A percentile compares a stretch with the other conserved stretches of the same genome.
These are phyloP conservation scores for Saccharomycopsis sp. DNA, from an alignment of 805 yeast species.

Conservation along the genomic window DNA sequence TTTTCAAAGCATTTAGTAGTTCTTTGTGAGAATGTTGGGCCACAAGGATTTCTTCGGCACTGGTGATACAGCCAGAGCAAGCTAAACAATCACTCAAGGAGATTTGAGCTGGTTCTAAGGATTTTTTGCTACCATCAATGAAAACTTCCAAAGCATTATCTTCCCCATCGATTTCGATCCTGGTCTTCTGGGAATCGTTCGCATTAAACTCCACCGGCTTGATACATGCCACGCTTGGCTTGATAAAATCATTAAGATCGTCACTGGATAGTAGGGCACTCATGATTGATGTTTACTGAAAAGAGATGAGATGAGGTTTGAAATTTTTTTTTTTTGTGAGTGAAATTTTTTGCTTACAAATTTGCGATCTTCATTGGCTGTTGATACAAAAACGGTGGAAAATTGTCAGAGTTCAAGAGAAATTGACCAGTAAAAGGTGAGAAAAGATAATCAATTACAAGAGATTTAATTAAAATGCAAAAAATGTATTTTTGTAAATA, in stretches of 20 bases:
- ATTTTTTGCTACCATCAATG: conserved; percentile 39
- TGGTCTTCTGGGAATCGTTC: conserved; percentile 14
- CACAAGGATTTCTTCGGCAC: conserved; percentile 90
- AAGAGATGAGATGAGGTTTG: too few species aligned
- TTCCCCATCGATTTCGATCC: conserved; percentile 34
- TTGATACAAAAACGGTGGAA: too few species aligned
- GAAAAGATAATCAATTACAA: too few species aligned
- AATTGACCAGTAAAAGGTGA: too few species aligned
- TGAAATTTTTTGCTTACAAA: too few species aligned
- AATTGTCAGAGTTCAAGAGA: too few species aligned
- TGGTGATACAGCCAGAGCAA: conserved; percentile 93
- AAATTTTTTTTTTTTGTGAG: too few species aligned
- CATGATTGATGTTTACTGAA: too few species aligned
- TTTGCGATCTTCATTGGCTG: too few species aligned
- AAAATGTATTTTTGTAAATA: too few species aligned
- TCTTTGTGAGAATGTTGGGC: conserved; percentile 86
- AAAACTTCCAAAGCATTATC: conserved; percentile 64
- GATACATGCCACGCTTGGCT: conserved; percentile 91
- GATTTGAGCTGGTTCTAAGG: conserved; percentile 72
- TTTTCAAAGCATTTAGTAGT: conserved; percentile 47
- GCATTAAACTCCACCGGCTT: conserved; percentile 24
- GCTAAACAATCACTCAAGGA: conserved; percentile 90
- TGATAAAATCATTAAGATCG: conserved; percentile 87
- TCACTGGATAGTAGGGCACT: conserved; percentile 82
- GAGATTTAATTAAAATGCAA: too few species aligned